These are phyloP conservation scores for Cadophora luteo-olivacea DNA, from an alignment of 2,329 filamentous ascomycete species.

Conservation along the genomic window DNA sequence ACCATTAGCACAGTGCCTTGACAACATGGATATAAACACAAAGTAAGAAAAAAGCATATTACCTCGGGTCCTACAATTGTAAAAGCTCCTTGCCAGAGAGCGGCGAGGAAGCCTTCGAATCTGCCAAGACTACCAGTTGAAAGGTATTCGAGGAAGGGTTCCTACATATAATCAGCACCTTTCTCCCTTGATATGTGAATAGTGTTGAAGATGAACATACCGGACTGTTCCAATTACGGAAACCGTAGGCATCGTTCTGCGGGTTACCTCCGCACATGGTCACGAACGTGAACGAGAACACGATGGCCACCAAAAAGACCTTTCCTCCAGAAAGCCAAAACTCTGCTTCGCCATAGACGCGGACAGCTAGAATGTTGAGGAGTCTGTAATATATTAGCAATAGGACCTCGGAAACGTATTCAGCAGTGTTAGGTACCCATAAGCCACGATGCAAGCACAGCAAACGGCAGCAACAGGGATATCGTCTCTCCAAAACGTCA, in stretches of 20 bases:
- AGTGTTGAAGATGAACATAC: constrained; percentile 57
- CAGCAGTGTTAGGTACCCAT: neutral
- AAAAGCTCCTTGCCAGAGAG: constrained; percentile 11
- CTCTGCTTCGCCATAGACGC: constrained; percentile 79
- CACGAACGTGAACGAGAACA: constrained; percentile 65
- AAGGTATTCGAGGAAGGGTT: constrained; percentile 8
- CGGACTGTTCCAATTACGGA: constrained; percentile 53
- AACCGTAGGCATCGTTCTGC: constrained; percentile 59
- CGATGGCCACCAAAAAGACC: constrained; percentile 59
- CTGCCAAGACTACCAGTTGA: constrained; percentile 7
- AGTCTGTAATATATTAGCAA: neutral
- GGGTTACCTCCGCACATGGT: constrained; percentile 69
- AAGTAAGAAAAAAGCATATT: no score
- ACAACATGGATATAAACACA: no score
- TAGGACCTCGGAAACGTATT: no score
- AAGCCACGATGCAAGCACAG: constrained; percentile 12
- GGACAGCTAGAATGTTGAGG: constrained; percentile 53
- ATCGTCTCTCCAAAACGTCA: constrained; percentile 19
- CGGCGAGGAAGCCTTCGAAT: constrained; percentile 7
- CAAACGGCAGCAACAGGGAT: constrained; percentile 20
- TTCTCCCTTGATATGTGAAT: neutral
- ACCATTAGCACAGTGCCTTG: no score
- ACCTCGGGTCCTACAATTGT: constrained; percentile 11
- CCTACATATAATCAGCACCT: constrained; percentile 47
- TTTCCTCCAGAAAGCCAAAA: constrained; percentile 72